A percentile compares a stretch with the other conserved stretches of the same genome.
These are phyloP conservation scores for Phyllosticta citrichinensis DNA, from an alignment of 2,329 filamentous ascomycete genomes.

Conservation along the genomic window DNA sequence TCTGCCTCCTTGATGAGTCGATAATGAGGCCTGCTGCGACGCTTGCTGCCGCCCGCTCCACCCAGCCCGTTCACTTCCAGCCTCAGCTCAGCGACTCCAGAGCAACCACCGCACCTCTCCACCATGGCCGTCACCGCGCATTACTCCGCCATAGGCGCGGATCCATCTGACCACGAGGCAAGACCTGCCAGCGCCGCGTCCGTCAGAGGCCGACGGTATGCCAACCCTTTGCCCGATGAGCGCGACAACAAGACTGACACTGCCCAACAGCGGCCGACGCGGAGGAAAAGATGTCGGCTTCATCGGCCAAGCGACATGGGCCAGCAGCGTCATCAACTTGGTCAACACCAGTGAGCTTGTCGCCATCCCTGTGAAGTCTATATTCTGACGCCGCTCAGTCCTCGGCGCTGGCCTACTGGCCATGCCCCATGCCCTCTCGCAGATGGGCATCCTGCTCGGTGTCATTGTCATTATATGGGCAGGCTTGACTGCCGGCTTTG, in stretches of 20 bases:
- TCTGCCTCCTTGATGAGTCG: constrained; percentile 2
- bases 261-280: constrained; percentile 39
- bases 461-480: constrained; percentile 83
- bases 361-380: constrained; percentile 2
- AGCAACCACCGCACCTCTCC: neutral
- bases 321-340: constrained; percentile 88
- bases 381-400: constrained; percentile 43
- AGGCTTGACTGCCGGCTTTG: constrained; percentile 77
- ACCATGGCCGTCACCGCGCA: constrained; percentile 30
- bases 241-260: constrained; percentile 16
- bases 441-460: constrained; percentile 87
- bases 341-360: constrained; percentile 74
- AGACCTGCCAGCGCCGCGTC: constrained; percentile 33
- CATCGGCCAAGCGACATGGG: constrained; percentile 70
- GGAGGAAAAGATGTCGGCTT: constrained; percentile 60
- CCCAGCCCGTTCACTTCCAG: neutral
- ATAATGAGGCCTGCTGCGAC: constrained; percentile 4
- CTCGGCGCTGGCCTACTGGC: constrained; percentile 89
- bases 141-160: constrained; percentile 35
- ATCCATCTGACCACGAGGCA: constrained; percentile 28
- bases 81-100: constrained; percentile 2
- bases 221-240: neutral
- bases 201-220: constrained; percentile 27
- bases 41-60: neutral
- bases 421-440: constrained; percentile 89